These are phyloP conservation scores for Wickerhamomyces sp. DNA, from an alignment of 1,139 yeast species.

Conservation along the genomic window DNA sequence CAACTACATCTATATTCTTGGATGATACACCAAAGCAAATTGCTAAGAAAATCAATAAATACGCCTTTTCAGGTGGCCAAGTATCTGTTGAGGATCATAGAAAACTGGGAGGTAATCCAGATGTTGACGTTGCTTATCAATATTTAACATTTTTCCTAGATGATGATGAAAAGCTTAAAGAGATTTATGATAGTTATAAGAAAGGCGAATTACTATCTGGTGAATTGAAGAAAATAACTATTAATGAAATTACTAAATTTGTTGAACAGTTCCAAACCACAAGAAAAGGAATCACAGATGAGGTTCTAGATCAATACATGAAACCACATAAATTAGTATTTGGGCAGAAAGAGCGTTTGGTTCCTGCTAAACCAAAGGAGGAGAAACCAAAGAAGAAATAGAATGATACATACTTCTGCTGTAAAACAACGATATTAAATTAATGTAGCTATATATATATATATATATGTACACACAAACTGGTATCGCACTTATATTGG, in stretches of 20 bases:
- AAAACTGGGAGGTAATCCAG: slow-evolving; percentile 87
- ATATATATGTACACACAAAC: too few relatives aligned
- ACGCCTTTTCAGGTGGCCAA: slow-evolving; percentile 95
- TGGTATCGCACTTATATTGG: too few relatives aligned
- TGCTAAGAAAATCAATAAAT: slow-evolving; percentile 90
- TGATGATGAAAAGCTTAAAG: slow-evolving; percentile 75
- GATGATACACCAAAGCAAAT: slow-evolving; percentile 91
- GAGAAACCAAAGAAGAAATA: slow-evolving; percentile 4
- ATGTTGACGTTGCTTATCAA: slow-evolving; percentile 92
- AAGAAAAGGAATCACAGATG: slow-evolving; percentile 64
- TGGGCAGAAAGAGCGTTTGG: slow-evolving; percentile 69
- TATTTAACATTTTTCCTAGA: slow-evolving; percentile 84
- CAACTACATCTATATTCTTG: slow-evolving; percentile 83
- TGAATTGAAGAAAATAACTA: slow-evolving; percentile 88
- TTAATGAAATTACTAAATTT: slow-evolving; percentile 71
- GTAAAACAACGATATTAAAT: neutral
- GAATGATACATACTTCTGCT: neutral
- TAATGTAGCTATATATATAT: neutral
- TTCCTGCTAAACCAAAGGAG: slow-evolving; percentile 52
- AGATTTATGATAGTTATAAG: slow-evolving; percentile 62
- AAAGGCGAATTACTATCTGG: slow-evolving; percentile 86
- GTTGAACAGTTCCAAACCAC: slow-evolving; percentile 78
- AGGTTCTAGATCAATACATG: slow-evolving; percentile 70
- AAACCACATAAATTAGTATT: slow-evolving; percentile 76
- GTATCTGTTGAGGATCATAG: slow-evolving; percentile 88